Conservation (phyloP, 2,329 filamentous ascomycete species). For the Drechmeria coniospora region DNA sequence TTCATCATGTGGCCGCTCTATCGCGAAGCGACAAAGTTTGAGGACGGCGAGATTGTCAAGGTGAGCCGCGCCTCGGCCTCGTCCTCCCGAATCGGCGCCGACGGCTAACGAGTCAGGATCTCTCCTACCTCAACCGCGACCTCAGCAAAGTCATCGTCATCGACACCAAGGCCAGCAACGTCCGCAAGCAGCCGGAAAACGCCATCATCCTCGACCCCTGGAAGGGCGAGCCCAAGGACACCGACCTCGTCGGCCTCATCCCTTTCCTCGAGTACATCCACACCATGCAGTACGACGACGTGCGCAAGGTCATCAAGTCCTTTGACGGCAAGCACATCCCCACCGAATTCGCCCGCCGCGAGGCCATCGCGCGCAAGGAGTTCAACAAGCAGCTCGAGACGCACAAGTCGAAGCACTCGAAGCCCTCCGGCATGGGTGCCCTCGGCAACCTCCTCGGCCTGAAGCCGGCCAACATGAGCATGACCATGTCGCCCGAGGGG, state of each 20-base stretch:
- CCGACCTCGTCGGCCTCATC: constrained; percentile 73
- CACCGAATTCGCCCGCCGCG: constrained; percentile 73
- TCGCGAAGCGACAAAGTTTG: constrained; percentile 92
- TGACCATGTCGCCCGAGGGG: constrained; percentile 45
- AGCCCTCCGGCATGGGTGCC: constrained; percentile 47
- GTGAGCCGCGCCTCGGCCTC: constrained; percentile 28
- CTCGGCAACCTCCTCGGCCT: constrained; percentile 63
- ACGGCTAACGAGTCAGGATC: constrained; percentile 43
- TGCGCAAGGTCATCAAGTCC: constrained; percentile 71
- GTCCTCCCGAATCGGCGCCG: background rate
- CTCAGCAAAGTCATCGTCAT: constrained; percentile 90
- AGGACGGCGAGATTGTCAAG: constrained; percentile 94
- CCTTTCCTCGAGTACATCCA: constrained; percentile 96
- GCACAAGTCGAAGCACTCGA: constrained; percentile 43
- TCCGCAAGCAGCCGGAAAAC: constrained; percentile 88
- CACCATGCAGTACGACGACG: constrained; percentile 81
- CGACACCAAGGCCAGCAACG: constrained; percentile 70
- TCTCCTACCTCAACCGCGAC: constrained; percentile 94
- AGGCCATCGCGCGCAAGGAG: constrained; percentile 70
- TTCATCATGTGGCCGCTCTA: constrained; percentile 93
- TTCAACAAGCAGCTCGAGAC: constrained; percentile 65
- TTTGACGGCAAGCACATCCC: constrained; percentile 86
- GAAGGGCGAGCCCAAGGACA: constrained; percentile 71
- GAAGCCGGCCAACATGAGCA: constrained; percentile 51
- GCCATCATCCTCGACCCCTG: constrained; percentile 84